Evolutionary conservation across 805 yeast genomes (phyloP).

Genomic region (Maudiozyma barnettii): DNA sequence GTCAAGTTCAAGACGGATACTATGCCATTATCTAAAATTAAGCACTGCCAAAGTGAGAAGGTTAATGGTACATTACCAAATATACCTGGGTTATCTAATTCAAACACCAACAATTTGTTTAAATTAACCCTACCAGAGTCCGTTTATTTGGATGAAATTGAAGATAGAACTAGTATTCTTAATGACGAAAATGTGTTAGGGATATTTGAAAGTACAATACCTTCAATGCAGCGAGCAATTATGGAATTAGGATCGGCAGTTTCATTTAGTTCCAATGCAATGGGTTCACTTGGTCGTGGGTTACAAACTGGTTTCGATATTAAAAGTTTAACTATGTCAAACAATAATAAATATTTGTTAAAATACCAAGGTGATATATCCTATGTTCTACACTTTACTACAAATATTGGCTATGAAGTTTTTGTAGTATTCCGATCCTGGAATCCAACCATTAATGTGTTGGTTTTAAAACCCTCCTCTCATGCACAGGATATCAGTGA

Average conservation of each 20-base stretch:
- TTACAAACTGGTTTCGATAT: slow-evolving; percentile 74
- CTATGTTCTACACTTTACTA: slow-evolving; percentile 57
- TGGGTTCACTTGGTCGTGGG: slow-evolving; percentile 83
- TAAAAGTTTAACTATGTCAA: slow-evolving; percentile 41
- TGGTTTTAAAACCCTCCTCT: slow-evolving; percentile 58
- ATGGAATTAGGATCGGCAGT: slow-evolving; percentile 71
- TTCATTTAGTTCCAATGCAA: slow-evolving; percentile 53
- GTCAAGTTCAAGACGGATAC: slow-evolving; percentile 50
- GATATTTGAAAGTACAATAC: slow-evolving; percentile 67
- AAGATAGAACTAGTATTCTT: slow-evolving; percentile 52
- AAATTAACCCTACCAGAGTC: slow-evolving; percentile 61
- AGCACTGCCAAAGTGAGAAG: slow-evolving; percentile 47
- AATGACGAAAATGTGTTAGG: slow-evolving; percentile 54
- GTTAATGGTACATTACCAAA: slow-evolving; percentile 61
- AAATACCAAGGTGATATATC: slow-evolving; percentile 47
- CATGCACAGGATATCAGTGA: slow-evolving; percentile 42
- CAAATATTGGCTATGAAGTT: slow-evolving; percentile 63
- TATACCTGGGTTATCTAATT: slow-evolving; percentile 39
- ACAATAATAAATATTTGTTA: slow-evolving; percentile 44
- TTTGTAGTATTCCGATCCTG: slow-evolving; percentile 59
- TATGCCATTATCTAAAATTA: slow-evolving; percentile 33
- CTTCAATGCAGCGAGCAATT: slow-evolving; percentile 60
- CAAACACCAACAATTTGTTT: slow-evolving; percentile 39
- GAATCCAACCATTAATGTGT: slow-evolving; percentile 41
- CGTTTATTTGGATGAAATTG: slow-evolving; percentile 44